A percentile compares a stretch with the other conserved stretches of the same genome.
Evolutionary conservation across 305 asterid genomes (phyloP).

Genomic region (Solanum aculeatissimum): DNA sequence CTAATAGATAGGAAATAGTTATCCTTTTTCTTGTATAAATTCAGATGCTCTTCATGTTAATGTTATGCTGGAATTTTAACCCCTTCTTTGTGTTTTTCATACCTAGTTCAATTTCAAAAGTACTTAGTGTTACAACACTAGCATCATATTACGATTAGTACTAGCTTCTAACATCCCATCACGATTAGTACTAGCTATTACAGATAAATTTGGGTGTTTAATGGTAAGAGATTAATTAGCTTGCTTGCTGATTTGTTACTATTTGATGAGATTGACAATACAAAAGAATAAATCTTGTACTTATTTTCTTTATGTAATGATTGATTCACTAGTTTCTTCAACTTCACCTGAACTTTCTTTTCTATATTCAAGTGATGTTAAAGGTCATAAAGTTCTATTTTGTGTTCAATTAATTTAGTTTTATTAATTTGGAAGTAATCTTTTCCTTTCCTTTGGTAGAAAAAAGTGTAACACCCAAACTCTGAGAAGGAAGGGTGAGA

Average conservation of each 20-base stretch:
- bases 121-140: too few species aligned
- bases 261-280: not conserved
- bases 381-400: not conserved
- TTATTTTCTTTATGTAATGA: not conserved
- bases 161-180: too few species aligned
- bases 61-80: too few species aligned
- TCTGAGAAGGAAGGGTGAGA: not conserved
- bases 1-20: too few species aligned
- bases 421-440: not conserved
- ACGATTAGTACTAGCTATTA: too few species aligned
- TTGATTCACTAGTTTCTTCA: not conserved
- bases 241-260: not conserved
- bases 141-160: too few species aligned
- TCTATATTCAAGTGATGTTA: not conserved
- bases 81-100: too few species aligned
- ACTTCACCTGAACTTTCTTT: not conserved
- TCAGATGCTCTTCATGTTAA: too few species aligned
- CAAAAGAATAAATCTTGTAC: not conserved
- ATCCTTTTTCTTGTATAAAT: too few species aligned
- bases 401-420: not conserved
- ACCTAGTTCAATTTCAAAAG: too few species aligned
- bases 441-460: not conserved
- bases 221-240: not conserved
- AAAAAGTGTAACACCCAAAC: not conserved
- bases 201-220: not conserved